Base-by-base conservation (phyloP, 106 monocot genomes). In the Allium cepa region DNA sequence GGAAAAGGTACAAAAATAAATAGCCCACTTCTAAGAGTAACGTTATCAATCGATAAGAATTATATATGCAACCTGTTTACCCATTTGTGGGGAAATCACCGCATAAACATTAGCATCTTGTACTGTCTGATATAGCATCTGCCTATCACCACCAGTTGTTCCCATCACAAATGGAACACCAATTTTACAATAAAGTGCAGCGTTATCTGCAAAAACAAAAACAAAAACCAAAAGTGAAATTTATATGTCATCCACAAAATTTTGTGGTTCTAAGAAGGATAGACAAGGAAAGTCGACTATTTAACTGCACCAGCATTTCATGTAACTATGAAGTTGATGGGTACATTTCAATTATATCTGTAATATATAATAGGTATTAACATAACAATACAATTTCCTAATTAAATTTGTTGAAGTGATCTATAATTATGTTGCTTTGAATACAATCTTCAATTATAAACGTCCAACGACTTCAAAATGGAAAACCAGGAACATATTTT, bases 141-240 rank as follows among this genome's bases (percentile, higher is more conserved):
- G 69, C 64, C 86, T 79, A 59, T 96, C 84, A 27, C 91, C 96
- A 50, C 96, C 96, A 62, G 96, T 92, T 60, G 96, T 92, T 12
- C 91, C 96, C 96, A 96, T 92, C 9, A 96, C 86, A 82, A 96
- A 95, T 4, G 96, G 96, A 15, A 96, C 81, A 67, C 96, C 91
- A 69, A 96, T 9, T 67, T 88, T 96, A 79, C 88, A 91, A 60
- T 95, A 92, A 62, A 92, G 81, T 47, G 88, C 84, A 57, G 91
- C 88, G 82, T 92, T 92, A 13, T 11, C 96, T 96, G 69, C 47
- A 60, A 8, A 62, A 73, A 73, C 49, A 16, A 69, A 66, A 22
- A 22, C 22, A 22, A 22, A 22, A 22, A 22, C 22, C n/a, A 22
- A 22, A 0, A 22, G 22, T 22, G 22, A 22, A 22, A 22, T 22